These are phyloP conservation scores for Fusarium tuaranense DNA, from an alignment of 2,329 filamentous ascomycete genomes.

Conservation along the genomic window DNA sequence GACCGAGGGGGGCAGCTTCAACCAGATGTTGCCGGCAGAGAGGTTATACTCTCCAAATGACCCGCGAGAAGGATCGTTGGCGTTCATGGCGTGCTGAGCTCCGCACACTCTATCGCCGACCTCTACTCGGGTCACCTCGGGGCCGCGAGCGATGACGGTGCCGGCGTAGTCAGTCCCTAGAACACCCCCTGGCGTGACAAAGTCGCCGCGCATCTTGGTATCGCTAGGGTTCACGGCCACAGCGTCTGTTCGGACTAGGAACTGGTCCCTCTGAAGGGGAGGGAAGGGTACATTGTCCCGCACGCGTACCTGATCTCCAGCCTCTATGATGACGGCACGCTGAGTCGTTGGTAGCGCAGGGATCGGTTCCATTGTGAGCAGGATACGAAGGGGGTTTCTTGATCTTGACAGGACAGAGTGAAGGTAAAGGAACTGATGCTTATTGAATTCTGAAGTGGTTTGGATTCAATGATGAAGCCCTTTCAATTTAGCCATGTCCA, in stretches of 20 bases:
- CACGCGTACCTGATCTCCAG: not conserved
- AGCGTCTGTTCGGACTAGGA: not conserved
- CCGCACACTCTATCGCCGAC: constrained; percentile 5
- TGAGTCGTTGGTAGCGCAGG: not conserved
- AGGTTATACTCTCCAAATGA: not conserved
- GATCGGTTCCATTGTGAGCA: too few species aligned
- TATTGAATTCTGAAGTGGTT: not conserved
- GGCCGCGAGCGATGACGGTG: not conserved
- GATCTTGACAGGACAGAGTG: not conserved
- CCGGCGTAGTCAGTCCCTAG: constrained; percentile 2
- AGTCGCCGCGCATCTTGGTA: constrained; percentile 2
- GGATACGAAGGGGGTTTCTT: not conserved
- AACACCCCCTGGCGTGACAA: constrained; percentile 3
- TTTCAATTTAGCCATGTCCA: not conserved
- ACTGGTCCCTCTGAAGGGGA: not conserved
- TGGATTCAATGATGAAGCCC: not conserved
- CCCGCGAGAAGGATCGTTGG: not conserved
- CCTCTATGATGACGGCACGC: not conserved
- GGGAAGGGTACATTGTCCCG: not conserved
- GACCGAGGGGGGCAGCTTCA: not conserved
- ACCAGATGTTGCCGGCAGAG: not conserved
- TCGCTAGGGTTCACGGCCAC: constrained; percentile 7
- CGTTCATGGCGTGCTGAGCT: not conserved
- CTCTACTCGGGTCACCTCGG: not conserved
- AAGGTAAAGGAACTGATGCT: not conserved